Evolutionary conservation across 2,329 filamentous ascomycete genomes (phyloP).

Genomic region (Seiridium unicorne): DNA sequence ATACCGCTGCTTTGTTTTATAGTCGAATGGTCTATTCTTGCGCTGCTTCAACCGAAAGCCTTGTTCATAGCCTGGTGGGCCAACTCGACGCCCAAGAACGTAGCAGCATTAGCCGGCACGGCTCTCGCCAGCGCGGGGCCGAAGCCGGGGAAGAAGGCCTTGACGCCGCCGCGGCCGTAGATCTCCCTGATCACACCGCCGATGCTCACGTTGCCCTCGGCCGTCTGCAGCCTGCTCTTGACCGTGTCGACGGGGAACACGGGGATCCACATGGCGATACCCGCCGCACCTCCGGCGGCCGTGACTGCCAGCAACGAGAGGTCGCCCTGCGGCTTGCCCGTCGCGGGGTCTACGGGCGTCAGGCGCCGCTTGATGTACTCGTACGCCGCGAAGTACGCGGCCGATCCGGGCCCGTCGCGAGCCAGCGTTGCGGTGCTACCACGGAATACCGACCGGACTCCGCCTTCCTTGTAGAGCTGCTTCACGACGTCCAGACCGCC

Average conservation of each 20-base stretch:
- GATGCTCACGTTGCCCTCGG: slow-evolving; percentile 80
- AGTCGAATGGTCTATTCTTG: neutral
- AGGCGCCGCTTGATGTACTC: slow-evolving; percentile 89
- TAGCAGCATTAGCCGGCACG: slow-evolving; percentile 94
- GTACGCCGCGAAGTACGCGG: slow-evolving; percentile 96
- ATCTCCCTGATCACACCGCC: slow-evolving; percentile 76
- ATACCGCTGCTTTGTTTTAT: neutral
- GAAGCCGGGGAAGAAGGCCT: slow-evolving; percentile 96
- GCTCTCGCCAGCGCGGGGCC: slow-evolving; percentile 89
- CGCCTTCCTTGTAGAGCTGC: slow-evolving; percentile 89
- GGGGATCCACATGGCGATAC: slow-evolving; percentile 98
- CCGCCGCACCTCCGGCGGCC: slow-evolving; percentile 83
- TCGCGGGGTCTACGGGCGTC: slow-evolving; percentile 75
- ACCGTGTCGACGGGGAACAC: slow-evolving; percentile 98
- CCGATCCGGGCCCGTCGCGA: slow-evolving; percentile 87
- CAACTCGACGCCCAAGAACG: slow-evolving; percentile 83
- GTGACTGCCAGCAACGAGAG: slow-evolving; percentile 81
- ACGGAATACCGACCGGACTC: slow-evolving; percentile 87
- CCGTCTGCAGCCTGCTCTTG: slow-evolving; percentile 91
- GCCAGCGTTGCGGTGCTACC: slow-evolving; percentile 89
- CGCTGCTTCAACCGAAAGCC: slow-evolving; percentile 52
- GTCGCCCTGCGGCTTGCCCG: slow-evolving; percentile 71
- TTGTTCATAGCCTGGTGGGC: slow-evolving; percentile 82
- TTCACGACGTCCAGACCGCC: slow-evolving; percentile 88
- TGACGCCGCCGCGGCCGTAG: slow-evolving; percentile 79